Evolutionary conservation across 1,284 basidiomycete species (phyloP).

Genomic region (Tilletia horrida): DNA sequence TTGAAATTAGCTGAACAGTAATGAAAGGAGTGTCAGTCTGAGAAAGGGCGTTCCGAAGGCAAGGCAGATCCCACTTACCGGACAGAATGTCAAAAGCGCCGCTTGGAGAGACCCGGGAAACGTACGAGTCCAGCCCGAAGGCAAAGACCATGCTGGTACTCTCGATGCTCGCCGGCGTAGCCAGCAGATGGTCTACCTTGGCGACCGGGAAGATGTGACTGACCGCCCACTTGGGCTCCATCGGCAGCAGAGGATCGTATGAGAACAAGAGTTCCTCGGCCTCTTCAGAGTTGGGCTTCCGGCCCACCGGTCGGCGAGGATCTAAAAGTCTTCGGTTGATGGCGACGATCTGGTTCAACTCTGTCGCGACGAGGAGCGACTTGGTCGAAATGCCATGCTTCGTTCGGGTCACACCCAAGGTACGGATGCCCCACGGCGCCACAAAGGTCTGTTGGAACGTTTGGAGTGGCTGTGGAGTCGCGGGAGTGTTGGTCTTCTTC

Average conservation of each 20-base stretch:
- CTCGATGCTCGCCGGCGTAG: slow-evolving; percentile 80
- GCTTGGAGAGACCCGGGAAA: slow-evolving; percentile 76
- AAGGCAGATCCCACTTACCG: slow-evolving; percentile 54
- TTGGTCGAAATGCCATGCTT: slow-evolving; percentile 83
- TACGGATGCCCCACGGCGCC: slow-evolving; percentile 65
- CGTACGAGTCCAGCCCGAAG: slow-evolving; percentile 81
- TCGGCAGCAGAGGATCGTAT: slow-evolving; percentile 74
- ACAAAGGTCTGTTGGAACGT: slow-evolving; percentile 70
- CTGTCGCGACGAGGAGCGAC: slow-evolving; percentile 83
- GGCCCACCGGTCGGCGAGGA: slow-evolving; percentile 71
- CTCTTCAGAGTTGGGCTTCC: slow-evolving; percentile 73
- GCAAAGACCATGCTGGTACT: slow-evolving; percentile 85
- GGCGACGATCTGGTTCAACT: slow-evolving; percentile 69
- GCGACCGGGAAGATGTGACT: slow-evolving; percentile 66
- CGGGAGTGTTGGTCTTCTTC: background rate
- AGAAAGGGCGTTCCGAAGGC: background rate
- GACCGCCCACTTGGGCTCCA: slow-evolving; percentile 70
- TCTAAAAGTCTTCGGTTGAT: slow-evolving; percentile 75
- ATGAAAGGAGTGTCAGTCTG: background rate
- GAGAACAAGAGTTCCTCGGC: slow-evolving; percentile 79
- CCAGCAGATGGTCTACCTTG: slow-evolving; percentile 59
- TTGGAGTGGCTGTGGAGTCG: slow-evolving; percentile 1
- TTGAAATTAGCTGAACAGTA: slow-evolving; percentile 64
- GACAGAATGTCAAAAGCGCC: slow-evolving; percentile 81
- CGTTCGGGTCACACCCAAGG: slow-evolving; percentile 67